Conservation (phyloP, 2,329 filamentous ascomycete species). For the Aureobasidium sp. region DNA sequence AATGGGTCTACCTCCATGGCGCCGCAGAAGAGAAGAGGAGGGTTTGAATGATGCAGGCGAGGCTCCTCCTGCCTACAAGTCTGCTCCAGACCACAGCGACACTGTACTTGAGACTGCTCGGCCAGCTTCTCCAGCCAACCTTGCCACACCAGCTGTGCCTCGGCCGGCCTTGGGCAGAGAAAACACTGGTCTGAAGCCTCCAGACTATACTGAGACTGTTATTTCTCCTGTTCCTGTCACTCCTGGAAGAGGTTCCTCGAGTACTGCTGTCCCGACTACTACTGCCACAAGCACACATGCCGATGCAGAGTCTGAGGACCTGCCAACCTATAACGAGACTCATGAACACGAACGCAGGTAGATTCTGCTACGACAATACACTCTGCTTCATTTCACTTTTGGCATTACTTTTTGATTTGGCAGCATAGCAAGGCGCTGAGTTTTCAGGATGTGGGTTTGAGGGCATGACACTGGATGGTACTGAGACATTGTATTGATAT, state of each 20-base stretch:
- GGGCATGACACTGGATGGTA: neutral
- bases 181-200: slow-evolving; percentile 32
- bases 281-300: neutral
- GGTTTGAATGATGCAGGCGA: slow-evolving; percentile 59
- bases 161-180: slow-evolving; percentile 34
- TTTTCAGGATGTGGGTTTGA: neutral
- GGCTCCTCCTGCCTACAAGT: slow-evolving; percentile 57
- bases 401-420: neutral
- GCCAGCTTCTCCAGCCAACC: neutral
- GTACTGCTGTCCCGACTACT: neutral
- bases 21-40: slow-evolving; percentile 38
- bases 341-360: slow-evolving; percentile 11
- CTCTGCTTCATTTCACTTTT: neutral
- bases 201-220: slow-evolving; percentile 32
- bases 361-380: neutral
- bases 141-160: slow-evolving; percentile 28
- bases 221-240: neutral
- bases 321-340: neutral
- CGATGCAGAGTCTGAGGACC: neutral
- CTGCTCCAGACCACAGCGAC: slow-evolving; percentile 24
- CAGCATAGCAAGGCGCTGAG: slow-evolving; percentile 1
- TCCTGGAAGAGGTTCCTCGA: neutral
- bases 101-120: neutral
- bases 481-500: neutral
- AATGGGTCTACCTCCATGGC: slow-evolving; percentile 12